Conservation (phyloP, 805 yeast species). For the Cyberlindnera euphorbiiphila region DNA sequence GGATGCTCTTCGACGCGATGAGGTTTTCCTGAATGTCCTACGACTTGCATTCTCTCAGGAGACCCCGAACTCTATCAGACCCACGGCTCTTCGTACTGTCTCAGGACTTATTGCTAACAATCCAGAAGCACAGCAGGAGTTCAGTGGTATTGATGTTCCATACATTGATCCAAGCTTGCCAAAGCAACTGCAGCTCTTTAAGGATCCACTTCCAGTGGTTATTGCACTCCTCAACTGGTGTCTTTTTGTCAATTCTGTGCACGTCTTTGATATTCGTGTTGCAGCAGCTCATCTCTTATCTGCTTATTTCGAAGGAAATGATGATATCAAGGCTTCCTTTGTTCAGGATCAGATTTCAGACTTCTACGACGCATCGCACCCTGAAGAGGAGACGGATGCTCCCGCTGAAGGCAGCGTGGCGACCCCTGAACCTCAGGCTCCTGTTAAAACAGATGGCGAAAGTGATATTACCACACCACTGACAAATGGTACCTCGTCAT, state of each 20-base stretch:
- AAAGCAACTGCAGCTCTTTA: constrained; percentile 26
- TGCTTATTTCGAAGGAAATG: constrained; percentile 64
- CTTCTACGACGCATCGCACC: constrained; percentile 30
- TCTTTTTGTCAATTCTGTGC: constrained; percentile 73
- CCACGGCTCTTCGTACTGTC: constrained; percentile 65
- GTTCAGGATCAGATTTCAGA: constrained; percentile 58
- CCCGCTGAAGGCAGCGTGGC: constrained; percentile 1
- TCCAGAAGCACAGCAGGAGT: constrained; percentile 59
- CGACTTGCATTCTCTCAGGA: constrained; percentile 64
- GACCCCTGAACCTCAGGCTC: constrained; percentile 1
- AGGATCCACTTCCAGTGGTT: constrained; percentile 58
- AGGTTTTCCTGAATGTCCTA: constrained; percentile 61
- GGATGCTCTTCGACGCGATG: constrained; percentile 50
- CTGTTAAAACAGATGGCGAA: constrained; percentile 1
- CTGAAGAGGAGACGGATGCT: constrained; percentile 22
- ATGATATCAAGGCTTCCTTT: constrained; percentile 57
- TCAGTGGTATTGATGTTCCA: constrained; percentile 87
- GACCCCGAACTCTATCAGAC: constrained; percentile 64
- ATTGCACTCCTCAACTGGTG: constrained; percentile 82
- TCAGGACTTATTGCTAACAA: constrained; percentile 75
- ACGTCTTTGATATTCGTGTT: constrained; percentile 74
- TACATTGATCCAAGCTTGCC: constrained; percentile 74
- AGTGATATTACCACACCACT: neutral
- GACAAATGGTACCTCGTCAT: constrained; percentile 3
- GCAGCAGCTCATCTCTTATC: constrained; percentile 65